phyloP scores from a whole-genome alignment of 2,329 filamentous ascomycete genomes.

The Hirsutella minnesotensis region DNA sequence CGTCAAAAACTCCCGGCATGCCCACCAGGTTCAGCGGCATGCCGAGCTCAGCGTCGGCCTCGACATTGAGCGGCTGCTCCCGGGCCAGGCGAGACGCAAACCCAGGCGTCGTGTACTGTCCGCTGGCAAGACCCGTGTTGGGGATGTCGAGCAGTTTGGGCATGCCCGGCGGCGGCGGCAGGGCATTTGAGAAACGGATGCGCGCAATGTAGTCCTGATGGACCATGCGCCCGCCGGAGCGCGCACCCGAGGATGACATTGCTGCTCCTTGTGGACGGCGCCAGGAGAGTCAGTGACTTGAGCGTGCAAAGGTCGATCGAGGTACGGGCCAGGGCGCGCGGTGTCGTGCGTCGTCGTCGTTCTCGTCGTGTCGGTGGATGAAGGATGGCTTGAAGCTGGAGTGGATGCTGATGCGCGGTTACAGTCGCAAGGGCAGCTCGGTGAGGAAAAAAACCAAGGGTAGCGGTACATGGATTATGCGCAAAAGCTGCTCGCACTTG shows the following conservation, averaged over 20 bases:
- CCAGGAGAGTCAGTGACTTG: no score
- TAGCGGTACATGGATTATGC: background rate
- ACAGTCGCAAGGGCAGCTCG: background rate
- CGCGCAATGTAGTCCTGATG: constrained; percentile 97
- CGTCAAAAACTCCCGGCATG: constrained; percentile 88
- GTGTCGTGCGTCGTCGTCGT: background rate
- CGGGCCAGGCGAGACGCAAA: constrained; percentile 83
- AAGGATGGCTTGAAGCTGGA: background rate
- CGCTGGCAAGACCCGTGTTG: constrained; percentile 75
- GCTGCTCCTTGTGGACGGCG: constrained; percentile 1
- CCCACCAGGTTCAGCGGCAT: constrained; percentile 96
- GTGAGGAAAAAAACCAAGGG: background rate
- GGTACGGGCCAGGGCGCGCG: no score
- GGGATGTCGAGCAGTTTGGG: constrained; percentile 96
- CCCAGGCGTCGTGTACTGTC: constrained; percentile 79
- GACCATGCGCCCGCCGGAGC: constrained; percentile 45
- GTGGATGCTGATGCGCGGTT: background rate
- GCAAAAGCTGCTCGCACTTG: background rate
- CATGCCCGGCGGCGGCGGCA: constrained; percentile 86
- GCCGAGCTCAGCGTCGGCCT: constrained; percentile 92
- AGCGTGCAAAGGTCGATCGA: no score
- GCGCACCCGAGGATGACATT: constrained; percentile 23
- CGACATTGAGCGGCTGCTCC: constrained; percentile 90
- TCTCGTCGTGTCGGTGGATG: background rate
- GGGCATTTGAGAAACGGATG: constrained; percentile 88